phyloP scores from a whole-genome alignment of 306 rosid species.

The Clitoria ternatea region DNA sequence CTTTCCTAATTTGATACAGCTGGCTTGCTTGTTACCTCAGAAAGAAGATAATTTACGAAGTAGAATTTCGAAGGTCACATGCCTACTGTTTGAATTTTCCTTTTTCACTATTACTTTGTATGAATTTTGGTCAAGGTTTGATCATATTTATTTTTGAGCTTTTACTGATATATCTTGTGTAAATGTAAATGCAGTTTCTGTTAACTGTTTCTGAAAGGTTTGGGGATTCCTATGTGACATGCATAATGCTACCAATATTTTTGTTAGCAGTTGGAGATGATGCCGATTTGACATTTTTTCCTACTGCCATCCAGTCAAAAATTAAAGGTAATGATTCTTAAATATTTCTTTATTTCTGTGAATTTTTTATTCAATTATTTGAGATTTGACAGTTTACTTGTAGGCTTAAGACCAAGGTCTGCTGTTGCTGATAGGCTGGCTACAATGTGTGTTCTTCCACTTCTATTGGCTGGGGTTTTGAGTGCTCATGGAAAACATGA shows the following conservation, averaged over 20 bases:
- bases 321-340: conserved; percentile 52
- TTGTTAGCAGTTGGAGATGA: conserved; percentile 74
- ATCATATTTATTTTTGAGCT: not conserved
- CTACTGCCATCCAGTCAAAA: conserved; percentile 64
- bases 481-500: conserved; percentile 69
- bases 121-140: not conserved
- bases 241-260: conserved; percentile 87
- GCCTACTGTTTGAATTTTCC: conserved; percentile 15
- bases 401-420: conserved; percentile 82
- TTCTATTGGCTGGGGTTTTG: conserved; percentile 86
- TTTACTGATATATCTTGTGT: conserved; percentile 30
- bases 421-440: conserved; percentile 73
- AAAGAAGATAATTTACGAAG: conserved; percentile 87
- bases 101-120: not conserved
- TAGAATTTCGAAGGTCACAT: conserved; percentile 69
- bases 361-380: conserved; percentile 20
- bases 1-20: conserved; percentile 78
- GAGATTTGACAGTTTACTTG: conserved; percentile 29
- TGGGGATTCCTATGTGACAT: conserved; percentile 79
- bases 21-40: conserved; percentile 81
- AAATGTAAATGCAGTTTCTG: conserved; percentile 65
- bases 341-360: not conserved
- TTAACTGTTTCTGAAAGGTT: conserved; percentile 71
- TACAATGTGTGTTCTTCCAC: conserved; percentile 81
- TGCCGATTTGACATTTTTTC: conserved; percentile 72